Base-by-base conservation (phyloP, 768 basidiomycete species). In the Lactarius akahatsu region DNA sequence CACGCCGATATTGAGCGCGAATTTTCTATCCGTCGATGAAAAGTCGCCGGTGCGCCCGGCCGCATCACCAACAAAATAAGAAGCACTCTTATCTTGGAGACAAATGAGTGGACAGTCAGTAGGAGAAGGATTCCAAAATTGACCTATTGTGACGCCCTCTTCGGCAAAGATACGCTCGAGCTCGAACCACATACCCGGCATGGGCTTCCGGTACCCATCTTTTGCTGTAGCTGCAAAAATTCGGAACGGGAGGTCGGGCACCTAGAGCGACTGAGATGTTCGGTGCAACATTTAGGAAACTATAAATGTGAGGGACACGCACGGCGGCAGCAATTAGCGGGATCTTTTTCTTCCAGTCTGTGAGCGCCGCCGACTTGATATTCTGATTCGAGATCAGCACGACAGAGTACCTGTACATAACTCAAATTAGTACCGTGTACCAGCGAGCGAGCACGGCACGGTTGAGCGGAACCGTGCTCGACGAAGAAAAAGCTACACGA, bases 51-150 rank as follows among this genome's bases (percentile, higher is more conserved):
- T 77, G 43, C 95, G 85, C 13, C 94, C 95, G 13, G 94, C 95
- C 1, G 93, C 94, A 71, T 97, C 95, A 3, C 95, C 95, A 1
- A 96, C 88, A 70, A 90, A 96, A 71, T 91, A 91, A 0, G 91
- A 89, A 0, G 78, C 52, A 0, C 72, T 64, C 69, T 85, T 82
- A 74, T 96, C 94, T 95, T 40, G 11, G 72, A 0, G 10, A 26
- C 38, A 28, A 40, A 55, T 23, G 64, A 38, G 43, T 34, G 26
- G 61, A 58, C 59, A 47, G 52, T 57, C 30, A 34, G 23, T 13
- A 40, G 11, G 26, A 9, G 11, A 18, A 54, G 18, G 40, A 13
- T 59, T 16, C 26, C 50, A 10, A 10, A 40, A 57, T 30, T 54
- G 1, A 90, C 94, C 90, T 71, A 96, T 90, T 18, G 79, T 74